Evolutionary conservation across 371 early-diverging fungal genomes (phyloP), one percentile per base, ranked within the genome.

Genomic region (Funneliformis caledonium): DNA sequence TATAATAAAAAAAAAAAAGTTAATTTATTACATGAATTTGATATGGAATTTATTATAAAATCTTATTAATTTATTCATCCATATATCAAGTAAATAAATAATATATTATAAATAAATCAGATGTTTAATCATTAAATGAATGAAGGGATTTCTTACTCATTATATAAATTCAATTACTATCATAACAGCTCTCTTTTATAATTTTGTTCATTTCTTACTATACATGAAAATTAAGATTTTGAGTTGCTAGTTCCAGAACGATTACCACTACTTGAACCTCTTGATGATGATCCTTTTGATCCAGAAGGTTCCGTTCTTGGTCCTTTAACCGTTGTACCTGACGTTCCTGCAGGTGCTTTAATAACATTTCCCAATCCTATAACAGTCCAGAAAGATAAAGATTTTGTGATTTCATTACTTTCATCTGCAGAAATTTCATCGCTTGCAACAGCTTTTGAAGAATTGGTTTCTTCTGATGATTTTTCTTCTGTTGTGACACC

Each of bases 331-430:
- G 19, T 12, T 19, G 56, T 56, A 56, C 56, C 56, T 6, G 19
- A 16, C 19, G 16, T 19, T 56, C 56, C 70, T 19, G 70, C 2
- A 43, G 10, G n/a, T 43, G 16, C 8, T 19, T 79, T 79, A 33
- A 83, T 56, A 12, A 86, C 86, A 65, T 86, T 84, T 7, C 93
- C 93, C 75, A 93, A 85, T 2, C 92, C 93, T 79, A 93, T 86
- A 56, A 91, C 83, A 52, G 89, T 87, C 92, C 93, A 93, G 77
- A 93, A 93, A 5, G 89, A 86, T 88, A 74, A 88, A 81, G 65
- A 83, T 45, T 84, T 83, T 6, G 82, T 83, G 19, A 81, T 43
- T 22, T 80, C 76, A 19, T 83, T 83, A 14, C 16, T 22, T 52
- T 83, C 85, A 47, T 11, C 31, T 33, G 22, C 8, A 56, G 26